These are phyloP conservation scores for Pythium rishiriense DNA, from an alignment of 352 stramenopile genomes.

Conservation along the genomic window DNA sequence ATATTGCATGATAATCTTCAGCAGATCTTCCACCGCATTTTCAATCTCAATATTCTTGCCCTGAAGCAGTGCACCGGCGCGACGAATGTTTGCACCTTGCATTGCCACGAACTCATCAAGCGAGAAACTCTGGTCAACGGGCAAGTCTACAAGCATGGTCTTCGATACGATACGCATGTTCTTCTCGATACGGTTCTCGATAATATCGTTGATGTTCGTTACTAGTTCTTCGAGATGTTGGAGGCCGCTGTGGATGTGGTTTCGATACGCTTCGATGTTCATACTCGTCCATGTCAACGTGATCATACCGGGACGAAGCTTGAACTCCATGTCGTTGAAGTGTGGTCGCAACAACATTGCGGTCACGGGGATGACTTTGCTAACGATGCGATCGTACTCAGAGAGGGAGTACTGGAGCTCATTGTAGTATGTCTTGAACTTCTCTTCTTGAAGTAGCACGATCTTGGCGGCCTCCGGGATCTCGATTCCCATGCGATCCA, in stretches of 20 bases:
- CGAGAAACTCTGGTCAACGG: slow-evolving; percentile 95
- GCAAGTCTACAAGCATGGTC: slow-evolving; percentile 96
- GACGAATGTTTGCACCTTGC: slow-evolving; percentile 94
- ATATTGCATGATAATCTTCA: slow-evolving; percentile 96
- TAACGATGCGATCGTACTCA: slow-evolving; percentile 97
- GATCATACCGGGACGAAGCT: slow-evolving; percentile 98
- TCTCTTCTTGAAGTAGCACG: slow-evolving; percentile 97
- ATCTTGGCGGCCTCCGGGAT: slow-evolving; percentile 98
- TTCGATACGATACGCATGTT: slow-evolving; percentile 98
- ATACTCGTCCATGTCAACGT: slow-evolving; percentile 99
- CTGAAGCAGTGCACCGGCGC: slow-evolving; percentile 91
- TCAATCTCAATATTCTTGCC: slow-evolving; percentile 99
- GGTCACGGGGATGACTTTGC: slow-evolving; percentile 97
- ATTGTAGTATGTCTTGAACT: slow-evolving; percentile 99
- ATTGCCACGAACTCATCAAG: slow-evolving; percentile 98
- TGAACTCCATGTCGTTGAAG: slow-evolving; percentile 99
- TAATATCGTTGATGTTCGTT: slow-evolving; percentile 99
- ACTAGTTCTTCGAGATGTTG: slow-evolving; percentile 97
- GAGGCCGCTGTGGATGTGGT: slow-evolving; percentile 91
- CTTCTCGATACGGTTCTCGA: slow-evolving; percentile 99
- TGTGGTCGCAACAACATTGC: slow-evolving; percentile 95
- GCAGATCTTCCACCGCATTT: slow-evolving; percentile 96
- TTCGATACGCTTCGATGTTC: slow-evolving; percentile 99
- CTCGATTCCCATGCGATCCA: slow-evolving; percentile 98
- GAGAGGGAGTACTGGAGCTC: slow-evolving; percentile 96